These are phyloP conservation scores for Coccomyxa subellipsoidea DNA, from an alignment of 163 green algal genomes.

Conservation along the genomic window DNA sequence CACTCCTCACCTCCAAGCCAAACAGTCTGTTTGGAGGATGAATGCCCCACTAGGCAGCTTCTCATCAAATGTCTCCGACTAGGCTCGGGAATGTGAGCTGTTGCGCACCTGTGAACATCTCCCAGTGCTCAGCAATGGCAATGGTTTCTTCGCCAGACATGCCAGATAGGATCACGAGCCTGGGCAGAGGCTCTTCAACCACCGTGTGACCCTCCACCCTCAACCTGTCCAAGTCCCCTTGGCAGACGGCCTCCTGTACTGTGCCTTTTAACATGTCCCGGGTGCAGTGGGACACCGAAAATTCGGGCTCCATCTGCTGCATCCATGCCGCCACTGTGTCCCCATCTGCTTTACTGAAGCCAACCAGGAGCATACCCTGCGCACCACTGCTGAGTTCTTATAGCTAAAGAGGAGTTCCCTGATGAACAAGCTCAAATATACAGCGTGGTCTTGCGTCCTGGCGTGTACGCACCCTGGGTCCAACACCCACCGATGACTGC, in stretches of 20 bases:
- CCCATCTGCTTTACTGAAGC: not conserved
- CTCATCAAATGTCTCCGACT: too few species aligned
- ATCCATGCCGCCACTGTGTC: not conserved
- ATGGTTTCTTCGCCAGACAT: constrained; percentile 1
- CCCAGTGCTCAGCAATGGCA: constrained; percentile 1
- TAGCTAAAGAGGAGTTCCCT: too few species aligned
- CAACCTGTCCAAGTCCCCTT: not conserved
- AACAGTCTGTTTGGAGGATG: too few species aligned
- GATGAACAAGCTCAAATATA: too few species aligned
- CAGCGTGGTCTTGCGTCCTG: too few species aligned
- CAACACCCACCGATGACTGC: not conserved
- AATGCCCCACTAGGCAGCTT: too few species aligned
- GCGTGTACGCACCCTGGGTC: not conserved
- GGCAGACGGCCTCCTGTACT: not conserved
- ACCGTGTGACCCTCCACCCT: not conserved
- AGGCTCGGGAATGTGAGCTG: too few species aligned
- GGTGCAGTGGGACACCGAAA: not conserved
- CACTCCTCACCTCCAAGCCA: not conserved
- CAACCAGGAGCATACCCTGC: not conserved
- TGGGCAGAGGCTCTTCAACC: not conserved
- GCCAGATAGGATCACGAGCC: not conserved
- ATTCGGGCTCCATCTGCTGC: constrained; percentile 7
- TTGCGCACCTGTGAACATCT: not conserved
- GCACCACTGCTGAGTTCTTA: too few species aligned
- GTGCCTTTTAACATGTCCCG: not conserved